These are phyloP conservation scores for Clarireedia sp. DNA, from an alignment of 2,329 filamentous ascomycete genomes.

Conservation along the genomic window DNA sequence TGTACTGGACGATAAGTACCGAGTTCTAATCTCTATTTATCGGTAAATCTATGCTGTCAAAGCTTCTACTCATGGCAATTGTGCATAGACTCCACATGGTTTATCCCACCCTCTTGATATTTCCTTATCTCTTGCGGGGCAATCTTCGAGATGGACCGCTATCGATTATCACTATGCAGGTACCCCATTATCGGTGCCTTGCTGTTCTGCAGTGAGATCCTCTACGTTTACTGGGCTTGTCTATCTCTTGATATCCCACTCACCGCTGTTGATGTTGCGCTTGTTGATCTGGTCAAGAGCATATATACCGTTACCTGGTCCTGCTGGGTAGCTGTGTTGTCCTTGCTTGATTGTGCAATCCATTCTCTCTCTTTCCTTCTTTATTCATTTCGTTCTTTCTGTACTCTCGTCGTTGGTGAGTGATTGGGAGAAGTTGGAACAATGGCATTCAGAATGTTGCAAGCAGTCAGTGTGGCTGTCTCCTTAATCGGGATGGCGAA, in stretches of 20 bases:
- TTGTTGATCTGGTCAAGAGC: not conserved
- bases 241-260: not conserved
- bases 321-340: not conserved
- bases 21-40: too few relatives aligned
- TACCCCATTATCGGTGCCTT: not conserved
- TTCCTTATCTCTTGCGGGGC: conserved; percentile 7
- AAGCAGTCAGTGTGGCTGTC: not conserved
- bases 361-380: too few relatives aligned
- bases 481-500: conserved; percentile 2
- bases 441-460: conserved; percentile 5
- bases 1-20: too few relatives aligned
- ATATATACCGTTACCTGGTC: not conserved
- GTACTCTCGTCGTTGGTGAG: not conserved
- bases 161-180: conserved; percentile 2
- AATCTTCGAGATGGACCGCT: not conserved
- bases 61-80: not conserved
- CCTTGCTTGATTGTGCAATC: not conserved
- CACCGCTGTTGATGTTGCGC: too few relatives aligned
- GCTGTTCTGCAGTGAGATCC: not conserved
- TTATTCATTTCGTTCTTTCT: too few relatives aligned
- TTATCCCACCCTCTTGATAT: not conserved
- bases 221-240: not conserved
- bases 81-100: not conserved
- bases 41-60: too few relatives aligned
- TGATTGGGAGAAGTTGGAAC: not conserved